Evolutionary conservation across 495 filamentous ascomycete genomes (phyloP).

Genomic region (Neurospora cerealis): DNA sequence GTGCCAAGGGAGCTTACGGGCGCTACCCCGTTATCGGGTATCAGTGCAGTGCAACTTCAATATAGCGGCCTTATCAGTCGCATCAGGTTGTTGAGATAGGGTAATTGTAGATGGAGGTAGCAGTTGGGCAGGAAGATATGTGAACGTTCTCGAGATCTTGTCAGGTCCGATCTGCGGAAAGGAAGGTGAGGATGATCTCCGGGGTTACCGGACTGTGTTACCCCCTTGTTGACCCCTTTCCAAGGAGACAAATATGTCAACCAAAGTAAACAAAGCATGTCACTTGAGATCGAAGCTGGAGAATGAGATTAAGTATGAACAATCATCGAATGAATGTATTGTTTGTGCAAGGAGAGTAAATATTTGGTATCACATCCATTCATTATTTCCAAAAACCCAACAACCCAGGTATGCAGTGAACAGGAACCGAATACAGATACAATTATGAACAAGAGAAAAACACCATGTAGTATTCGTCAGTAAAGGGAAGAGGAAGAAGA

Average conservation of each 20-base stretch:
- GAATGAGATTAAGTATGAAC: neutral
- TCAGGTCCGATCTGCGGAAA: neutral
- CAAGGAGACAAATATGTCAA: neutral
- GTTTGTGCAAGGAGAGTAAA: neutral
- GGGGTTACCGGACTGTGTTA: neutral
- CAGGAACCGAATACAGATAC: neutral
- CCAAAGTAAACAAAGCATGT: neutral
- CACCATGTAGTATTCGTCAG: neutral
- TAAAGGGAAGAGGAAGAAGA: neutral
- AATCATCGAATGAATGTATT: neutral
- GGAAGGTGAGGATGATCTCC: neutral
- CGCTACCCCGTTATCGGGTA: neutral
- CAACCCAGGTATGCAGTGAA: neutral
- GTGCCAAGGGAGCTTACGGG: neutral
- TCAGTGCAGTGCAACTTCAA: neutral
- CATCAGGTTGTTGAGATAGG: neutral
- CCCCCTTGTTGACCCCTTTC: neutral
- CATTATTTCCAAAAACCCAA: slow-evolving; percentile 1
- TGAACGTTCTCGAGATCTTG: neutral
- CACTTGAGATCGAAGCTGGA: neutral
- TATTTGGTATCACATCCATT: slow-evolving; percentile 1
- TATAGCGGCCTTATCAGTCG: neutral
- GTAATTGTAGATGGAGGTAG: neutral
- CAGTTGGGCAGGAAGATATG: neutral
- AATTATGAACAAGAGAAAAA: neutral